Evolutionary conservation across 345 rosid genomes (phyloP).

Genomic region (Firmiana major): DNA sequence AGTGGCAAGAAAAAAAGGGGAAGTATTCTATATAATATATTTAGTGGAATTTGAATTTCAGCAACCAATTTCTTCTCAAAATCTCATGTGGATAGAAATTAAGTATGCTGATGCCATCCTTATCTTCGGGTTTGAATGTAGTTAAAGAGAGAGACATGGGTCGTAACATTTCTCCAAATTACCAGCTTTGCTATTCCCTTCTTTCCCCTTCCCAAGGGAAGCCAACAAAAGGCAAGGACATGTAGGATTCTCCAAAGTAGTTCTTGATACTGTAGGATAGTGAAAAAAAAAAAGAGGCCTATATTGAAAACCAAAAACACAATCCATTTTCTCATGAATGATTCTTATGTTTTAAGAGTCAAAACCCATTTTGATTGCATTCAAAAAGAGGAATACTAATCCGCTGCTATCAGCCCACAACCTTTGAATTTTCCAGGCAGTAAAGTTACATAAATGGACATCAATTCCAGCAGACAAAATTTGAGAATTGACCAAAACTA

Average conservation of each 20-base stretch:
- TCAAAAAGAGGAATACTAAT: slow-evolving; percentile 4
- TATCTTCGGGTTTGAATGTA: slow-evolving; percentile 11
- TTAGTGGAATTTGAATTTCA: not conserved
- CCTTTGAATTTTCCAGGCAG: slow-evolving; percentile 16
- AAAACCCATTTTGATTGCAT: slow-evolving; percentile 18
- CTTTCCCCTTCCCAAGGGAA: slow-evolving; percentile 32
- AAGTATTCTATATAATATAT: not conserved
- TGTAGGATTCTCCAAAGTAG: slow-evolving; percentile 23
- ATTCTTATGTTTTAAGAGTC: slow-evolving; percentile 21
- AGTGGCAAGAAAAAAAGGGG: slow-evolving; percentile 13
- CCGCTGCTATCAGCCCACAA: slow-evolving; percentile 17
- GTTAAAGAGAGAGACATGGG: slow-evolving; percentile 18
- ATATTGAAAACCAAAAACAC: not conserved
- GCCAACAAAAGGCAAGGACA: slow-evolving; percentile 28
- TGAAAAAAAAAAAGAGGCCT: too few species aligned
- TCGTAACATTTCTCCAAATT: slow-evolving; percentile 17
- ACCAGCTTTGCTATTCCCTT: slow-evolving; percentile 21
- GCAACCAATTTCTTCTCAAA: not conserved
- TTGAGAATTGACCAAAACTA: slow-evolving; percentile 1
- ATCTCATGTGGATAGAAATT: slow-evolving; percentile 1
- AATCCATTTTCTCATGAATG: slow-evolving; percentile 10
- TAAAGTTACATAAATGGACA: slow-evolving; percentile 9
- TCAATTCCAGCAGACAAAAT: slow-evolving; percentile 7
- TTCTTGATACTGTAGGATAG: slow-evolving; percentile 20
- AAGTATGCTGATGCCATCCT: slow-evolving; percentile 12